These are phyloP conservation scores for Styphnolobium japonicum DNA, from an alignment of 306 rosid species.

Conservation along the genomic window DNA sequence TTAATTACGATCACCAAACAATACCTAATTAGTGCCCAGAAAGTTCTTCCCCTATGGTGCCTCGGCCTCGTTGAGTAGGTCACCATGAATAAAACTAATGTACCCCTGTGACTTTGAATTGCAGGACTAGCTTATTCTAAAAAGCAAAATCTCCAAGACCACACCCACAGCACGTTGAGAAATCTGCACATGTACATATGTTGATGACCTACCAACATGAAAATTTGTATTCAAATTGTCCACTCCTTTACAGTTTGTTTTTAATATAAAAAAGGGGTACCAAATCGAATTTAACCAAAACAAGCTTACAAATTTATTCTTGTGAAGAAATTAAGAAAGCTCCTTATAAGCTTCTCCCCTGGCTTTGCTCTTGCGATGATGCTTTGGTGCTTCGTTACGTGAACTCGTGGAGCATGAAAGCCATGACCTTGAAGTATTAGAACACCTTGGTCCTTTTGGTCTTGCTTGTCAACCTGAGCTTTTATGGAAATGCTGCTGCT, in stretches of 20 bases:
- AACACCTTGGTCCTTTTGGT: conserved; percentile 9
- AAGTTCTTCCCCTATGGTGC: not conserved
- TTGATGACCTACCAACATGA: conserved; percentile 61
- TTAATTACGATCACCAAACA: conserved; percentile 31
- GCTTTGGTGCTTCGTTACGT: not conserved
- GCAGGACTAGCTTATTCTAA: not conserved
- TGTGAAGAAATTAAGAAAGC: not conserved
- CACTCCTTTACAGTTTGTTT: not conserved
- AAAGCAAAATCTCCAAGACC: conserved; percentile 28
- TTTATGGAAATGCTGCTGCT: conserved; percentile 35
- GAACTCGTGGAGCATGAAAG: conserved; percentile 10
- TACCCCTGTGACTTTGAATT: not conserved
- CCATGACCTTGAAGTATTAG: conserved; percentile 23
- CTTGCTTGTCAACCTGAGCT: conserved; percentile 18
- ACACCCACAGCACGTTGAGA: conserved; percentile 1
- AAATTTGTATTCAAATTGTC: conserved; percentile 2
- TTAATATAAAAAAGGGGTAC: conserved; percentile 20
- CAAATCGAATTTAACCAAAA: conserved; percentile 32
- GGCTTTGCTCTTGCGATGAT: not conserved
- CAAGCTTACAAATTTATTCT: conserved; percentile 30
- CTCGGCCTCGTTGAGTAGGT: not conserved
- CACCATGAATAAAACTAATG: not conserved
- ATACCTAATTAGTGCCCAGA: conserved; percentile 13
- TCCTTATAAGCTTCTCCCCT: conserved; percentile 1
- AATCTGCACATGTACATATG: conserved; percentile 23